A percentile compares a stretch with the other conserved stretches of the same genome.
Conservation (phyloP, 352 stramenopile genomes). For the Blastocystis sp. region DNA sequence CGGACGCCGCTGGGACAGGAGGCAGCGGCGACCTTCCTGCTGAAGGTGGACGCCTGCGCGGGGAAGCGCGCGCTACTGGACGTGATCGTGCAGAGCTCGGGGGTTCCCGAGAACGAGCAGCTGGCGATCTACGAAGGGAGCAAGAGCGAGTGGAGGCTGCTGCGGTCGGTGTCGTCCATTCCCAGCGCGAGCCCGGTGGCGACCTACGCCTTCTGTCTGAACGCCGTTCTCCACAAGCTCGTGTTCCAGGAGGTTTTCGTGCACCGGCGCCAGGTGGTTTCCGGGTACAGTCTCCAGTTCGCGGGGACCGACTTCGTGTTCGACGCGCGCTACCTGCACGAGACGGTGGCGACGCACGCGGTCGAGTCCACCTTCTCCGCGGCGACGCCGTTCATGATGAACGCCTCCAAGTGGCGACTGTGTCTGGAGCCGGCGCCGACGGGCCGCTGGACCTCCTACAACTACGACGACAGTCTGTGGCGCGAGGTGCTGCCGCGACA, state of each 20-base stretch:
- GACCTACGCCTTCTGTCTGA: not conserved
- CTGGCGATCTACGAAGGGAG: not conserved
- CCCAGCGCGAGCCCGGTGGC: not conserved
- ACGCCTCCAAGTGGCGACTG: not conserved
- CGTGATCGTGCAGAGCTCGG: not conserved
- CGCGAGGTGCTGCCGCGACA: not conserved
- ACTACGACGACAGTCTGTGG: slow-evolving; percentile 12
- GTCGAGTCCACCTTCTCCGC: not conserved
- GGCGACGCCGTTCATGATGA: not conserved
- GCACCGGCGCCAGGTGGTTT: not conserved
- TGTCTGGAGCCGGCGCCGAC: not conserved
- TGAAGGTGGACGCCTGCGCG: not conserved
- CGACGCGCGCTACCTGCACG: not conserved
- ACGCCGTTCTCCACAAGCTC: not conserved
- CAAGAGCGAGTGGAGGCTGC: not conserved
- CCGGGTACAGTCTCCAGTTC: not conserved
- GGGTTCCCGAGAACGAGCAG: not conserved
- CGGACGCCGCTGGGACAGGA: not conserved
- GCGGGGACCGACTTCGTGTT: not conserved
- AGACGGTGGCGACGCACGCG: not conserved
- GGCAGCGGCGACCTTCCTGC: not conserved
- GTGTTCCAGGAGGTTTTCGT: not conserved
- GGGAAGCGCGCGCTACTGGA: not conserved
- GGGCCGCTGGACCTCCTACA: not conserved
- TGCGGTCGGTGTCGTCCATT: not conserved